Evolutionary conservation across 257 asterid species (phyloP).

Genomic region (Solanum pennellii): DNA sequence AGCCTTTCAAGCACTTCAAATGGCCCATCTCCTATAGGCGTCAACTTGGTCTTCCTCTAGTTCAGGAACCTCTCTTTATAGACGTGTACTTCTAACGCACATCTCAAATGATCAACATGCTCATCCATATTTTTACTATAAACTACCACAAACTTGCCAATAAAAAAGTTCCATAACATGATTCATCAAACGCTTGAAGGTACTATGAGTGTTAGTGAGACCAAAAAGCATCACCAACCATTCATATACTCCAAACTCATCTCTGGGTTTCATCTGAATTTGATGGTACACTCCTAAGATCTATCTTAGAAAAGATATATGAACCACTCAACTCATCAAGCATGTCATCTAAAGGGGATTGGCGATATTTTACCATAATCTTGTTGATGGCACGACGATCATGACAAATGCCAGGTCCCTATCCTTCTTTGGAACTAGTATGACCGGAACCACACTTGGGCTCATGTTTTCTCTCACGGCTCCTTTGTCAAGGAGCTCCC

Average conservation of each 20-base stretch:
- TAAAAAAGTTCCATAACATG: neutral
- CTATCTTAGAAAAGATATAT: neutral
- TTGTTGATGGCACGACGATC: neutral
- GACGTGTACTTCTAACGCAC: neutral
- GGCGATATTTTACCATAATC: neutral
- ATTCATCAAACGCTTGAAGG: neutral
- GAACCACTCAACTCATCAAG: neutral
- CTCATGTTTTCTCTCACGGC: neutral
- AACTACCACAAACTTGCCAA: neutral
- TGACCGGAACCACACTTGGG: neutral
- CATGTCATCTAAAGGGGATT: neutral
- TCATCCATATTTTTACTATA: neutral
- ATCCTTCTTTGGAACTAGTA: neutral
- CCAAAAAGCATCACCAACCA: neutral
- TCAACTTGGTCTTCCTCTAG: neutral
- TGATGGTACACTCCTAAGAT: neutral
- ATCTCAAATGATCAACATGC: neutral
- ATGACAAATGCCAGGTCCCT: neutral
- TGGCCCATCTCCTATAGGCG: neutral
- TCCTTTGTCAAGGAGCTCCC: neutral
- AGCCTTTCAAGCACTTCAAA: neutral
- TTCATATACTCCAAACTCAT: neutral
- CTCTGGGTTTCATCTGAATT: neutral
- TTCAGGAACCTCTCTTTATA: neutral
- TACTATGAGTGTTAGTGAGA: neutral